A percentile compares a stretch with the other conserved stretches of the same genome.
These are phyloP conservation scores for Brassica hybrid DNA, from an alignment of 441 rosid genomes.

Conservation along the genomic window DNA sequence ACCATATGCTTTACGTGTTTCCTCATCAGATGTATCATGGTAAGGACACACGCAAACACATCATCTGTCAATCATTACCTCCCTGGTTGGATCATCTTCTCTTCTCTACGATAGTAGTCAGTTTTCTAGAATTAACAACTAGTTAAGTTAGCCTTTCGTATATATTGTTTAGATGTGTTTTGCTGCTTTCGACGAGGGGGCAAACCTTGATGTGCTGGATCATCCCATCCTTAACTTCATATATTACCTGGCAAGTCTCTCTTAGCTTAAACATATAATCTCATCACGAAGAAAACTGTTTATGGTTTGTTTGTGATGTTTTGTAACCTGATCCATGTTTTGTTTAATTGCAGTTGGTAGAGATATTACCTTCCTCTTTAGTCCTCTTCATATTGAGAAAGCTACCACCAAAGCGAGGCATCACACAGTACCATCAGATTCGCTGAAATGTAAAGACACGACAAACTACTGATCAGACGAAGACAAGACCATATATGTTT, in stretches of 20 bases:
- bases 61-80: not conserved
- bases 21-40: constrained; percentile 90
- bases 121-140: constrained; percentile 17
- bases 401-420: constrained; percentile 84
- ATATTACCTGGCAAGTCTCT: constrained; percentile 72
- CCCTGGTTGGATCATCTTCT: constrained; percentile 28
- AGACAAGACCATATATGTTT: constrained; percentile 6
- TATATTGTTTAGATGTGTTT: constrained; percentile 69
- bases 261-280: constrained; percentile 17
- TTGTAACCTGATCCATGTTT: constrained; percentile 17
- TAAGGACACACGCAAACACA: constrained; percentile 42
- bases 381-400: constrained; percentile 89
- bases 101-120: not conserved
- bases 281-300: not conserved
- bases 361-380: constrained; percentile 82
- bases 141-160: not conserved
- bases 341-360: constrained; percentile 68
- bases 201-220: constrained; percentile 80
- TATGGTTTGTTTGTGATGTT: not conserved
- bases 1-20: constrained; percentile 89
- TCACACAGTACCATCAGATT: constrained; percentile 81
- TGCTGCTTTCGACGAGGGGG: constrained; percentile 79
- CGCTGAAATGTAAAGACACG: constrained; percentile 47
- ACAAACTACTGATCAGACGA: constrained; percentile 12
- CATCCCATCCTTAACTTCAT: constrained; percentile 85